Percentiles rank a stretch among this genome's conserved stretches.
Conservation (phyloP, 2,329 filamentous ascomycete genomes). For the Aspergillus japonicus region DNA sequence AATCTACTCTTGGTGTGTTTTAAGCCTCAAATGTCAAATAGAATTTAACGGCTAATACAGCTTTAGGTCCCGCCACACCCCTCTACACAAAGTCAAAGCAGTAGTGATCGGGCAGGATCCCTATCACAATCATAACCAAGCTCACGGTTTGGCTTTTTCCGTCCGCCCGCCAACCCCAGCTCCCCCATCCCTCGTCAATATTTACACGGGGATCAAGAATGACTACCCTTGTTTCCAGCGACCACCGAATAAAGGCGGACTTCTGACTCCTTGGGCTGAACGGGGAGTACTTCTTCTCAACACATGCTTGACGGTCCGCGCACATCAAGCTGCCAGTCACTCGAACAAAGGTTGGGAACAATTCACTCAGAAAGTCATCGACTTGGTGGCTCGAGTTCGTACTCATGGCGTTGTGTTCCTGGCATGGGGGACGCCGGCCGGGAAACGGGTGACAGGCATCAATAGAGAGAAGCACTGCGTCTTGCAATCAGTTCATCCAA, state of each 20-base stretch:
- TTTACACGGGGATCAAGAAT: constrained; percentile 82
- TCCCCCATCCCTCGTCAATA: constrained; percentile 88
- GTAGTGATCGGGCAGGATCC: constrained; percentile 96
- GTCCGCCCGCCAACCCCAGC: constrained; percentile 85
- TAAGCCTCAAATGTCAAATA: background rate
- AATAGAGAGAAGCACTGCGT: constrained; percentile 75
- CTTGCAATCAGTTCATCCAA: constrained; percentile 84
- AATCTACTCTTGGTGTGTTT: constrained; percentile 83
- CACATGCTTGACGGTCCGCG: constrained; percentile 89
- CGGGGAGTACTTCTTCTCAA: constrained; percentile 91
- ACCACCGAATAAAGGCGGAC: constrained; percentile 74
- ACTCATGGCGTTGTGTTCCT: constrained; percentile 86
- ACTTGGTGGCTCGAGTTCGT: constrained; percentile 75
- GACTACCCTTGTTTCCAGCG: constrained; percentile 79
- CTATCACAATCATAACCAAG: constrained; percentile 94
- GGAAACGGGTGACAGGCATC: constrained; percentile 72
- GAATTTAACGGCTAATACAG: constrained; percentile 17
- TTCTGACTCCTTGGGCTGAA: constrained; percentile 91
- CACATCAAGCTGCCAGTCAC: constrained; percentile 84
- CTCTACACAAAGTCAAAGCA: constrained; percentile 81
- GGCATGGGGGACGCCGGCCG: constrained; percentile 87
- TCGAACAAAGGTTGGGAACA: constrained; percentile 85
- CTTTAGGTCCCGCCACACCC: constrained; percentile 87
- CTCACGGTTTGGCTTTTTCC: constrained; percentile 93
- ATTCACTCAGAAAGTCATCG: constrained; percentile 89